Base-by-base conservation (phyloP, 371 early-diverging fungal genomes). In the Lichtheimia ornata region DNA sequence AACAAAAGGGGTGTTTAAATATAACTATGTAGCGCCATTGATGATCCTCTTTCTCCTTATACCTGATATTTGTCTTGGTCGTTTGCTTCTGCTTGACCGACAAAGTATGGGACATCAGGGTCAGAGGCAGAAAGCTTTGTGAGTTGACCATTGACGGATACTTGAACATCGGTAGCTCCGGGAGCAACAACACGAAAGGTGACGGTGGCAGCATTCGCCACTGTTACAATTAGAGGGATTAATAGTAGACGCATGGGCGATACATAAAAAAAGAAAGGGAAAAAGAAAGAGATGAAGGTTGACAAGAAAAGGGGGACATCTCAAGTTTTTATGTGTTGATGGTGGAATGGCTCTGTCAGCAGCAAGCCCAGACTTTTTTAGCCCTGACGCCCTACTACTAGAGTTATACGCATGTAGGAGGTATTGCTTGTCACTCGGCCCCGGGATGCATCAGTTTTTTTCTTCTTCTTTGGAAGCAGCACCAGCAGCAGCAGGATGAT, bases 151-250 rank as follows among this genome's bases (percentile, higher is more conserved):
- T 69, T 67, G 47, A 84, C 61, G 3, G 70, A 63, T 5, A 84
- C 85, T 58, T 78, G 67, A 20, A 84, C 85, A 41, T 24, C 49
- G 2, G 56, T 66, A 14, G 68, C 76, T 42, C 67, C 69, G 17
- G 85, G 85, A 15, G 81, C 85, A 40, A 84, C 62, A 22, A 84
- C 78, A 40, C 71, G 71, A 58, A 84, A 84, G 18, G 67, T 71
- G 24, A 75, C 67, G 35, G 69, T 57, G 17, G 76, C 77, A 43
- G 76, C 76, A 47, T 5, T 22, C 1, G 47, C 47, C 47, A 47
- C 18, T 13, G 47, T 47, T 0, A 5, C 47, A 47, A 47, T 22
- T 47, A n/a, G 18, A 47, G n/a, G n/a, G 11, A 47, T 18, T 47
- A 47, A 17, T n/a, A 47, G 47, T 47, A 47, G 11, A 7, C n/a